phyloP scores from a whole-genome alignment of 2,329 filamentous ascomycete genomes.

The Cercospora sesami region DNA sequence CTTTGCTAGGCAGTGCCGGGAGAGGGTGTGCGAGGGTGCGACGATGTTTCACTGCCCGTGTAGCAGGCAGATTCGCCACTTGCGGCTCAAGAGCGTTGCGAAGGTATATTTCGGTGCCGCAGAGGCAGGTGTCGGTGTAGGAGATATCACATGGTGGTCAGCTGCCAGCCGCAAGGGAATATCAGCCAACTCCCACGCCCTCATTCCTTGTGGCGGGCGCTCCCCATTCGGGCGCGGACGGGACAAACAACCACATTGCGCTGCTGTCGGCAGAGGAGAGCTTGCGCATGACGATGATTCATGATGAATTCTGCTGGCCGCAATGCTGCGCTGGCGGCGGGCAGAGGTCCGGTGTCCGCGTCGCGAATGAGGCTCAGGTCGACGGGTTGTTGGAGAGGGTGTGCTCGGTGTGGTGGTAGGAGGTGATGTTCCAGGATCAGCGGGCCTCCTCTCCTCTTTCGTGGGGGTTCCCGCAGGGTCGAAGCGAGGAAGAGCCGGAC shows the following conservation, averaged over 20 bases:
- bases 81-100: not conserved
- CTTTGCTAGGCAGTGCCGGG: not conserved
- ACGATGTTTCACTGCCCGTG: constrained; percentile 5
- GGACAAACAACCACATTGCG: constrained; percentile 8
- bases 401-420: not conserved
- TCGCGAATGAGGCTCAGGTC: not conserved
- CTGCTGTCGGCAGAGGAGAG: constrained; percentile 5
- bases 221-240: not conserved
- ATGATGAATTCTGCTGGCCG: not conserved
- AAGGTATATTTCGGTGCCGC: not conserved
- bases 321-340: constrained; percentile 5
- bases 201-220: not conserved
- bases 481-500: constrained; percentile 3
- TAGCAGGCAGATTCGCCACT: not conserved
- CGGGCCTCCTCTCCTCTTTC: not conserved
- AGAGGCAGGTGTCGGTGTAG: not conserved
- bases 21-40: not conserved
- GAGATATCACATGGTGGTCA: not conserved
- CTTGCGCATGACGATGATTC: not conserved
- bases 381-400: not conserved
- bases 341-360: constrained; percentile 4
- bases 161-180: not conserved
- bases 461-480: not conserved
- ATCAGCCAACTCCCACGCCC: not conserved
- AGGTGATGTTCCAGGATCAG: not conserved